Conservation (phyloP, 2,329 filamentous ascomycete species). For the Phyllosticta citribraziliensis region DNA sequence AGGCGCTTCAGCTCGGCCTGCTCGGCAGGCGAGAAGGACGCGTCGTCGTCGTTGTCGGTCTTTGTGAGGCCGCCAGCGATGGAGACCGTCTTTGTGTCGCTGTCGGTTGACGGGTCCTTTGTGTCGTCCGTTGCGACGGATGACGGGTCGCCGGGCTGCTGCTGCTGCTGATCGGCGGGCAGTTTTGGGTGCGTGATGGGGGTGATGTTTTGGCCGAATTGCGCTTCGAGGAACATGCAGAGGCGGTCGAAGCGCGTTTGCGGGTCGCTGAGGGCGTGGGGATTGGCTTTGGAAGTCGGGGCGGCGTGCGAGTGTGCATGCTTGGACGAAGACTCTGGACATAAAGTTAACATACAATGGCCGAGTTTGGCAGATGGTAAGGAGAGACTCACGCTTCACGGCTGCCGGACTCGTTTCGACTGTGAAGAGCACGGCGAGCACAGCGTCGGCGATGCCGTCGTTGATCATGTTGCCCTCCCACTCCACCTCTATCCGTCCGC, state of each 20-base stretch:
- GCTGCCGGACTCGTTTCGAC: slow-evolving; percentile 92
- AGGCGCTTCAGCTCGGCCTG: slow-evolving; percentile 61
- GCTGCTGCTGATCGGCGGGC: slow-evolving; percentile 15
- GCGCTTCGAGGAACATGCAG: slow-evolving; percentile 92
- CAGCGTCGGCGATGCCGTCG: slow-evolving; percentile 93
- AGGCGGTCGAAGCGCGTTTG: slow-evolving; percentile 74
- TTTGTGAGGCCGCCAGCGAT: not conserved
- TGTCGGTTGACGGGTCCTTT: slow-evolving; percentile 9
- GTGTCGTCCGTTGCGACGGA: not conserved
- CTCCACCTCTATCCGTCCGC: slow-evolving; percentile 78
- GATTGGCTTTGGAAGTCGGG: slow-evolving; percentile 43
- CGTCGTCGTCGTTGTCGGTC: slow-evolving; percentile 14
- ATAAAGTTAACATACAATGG: slow-evolving; percentile 40
- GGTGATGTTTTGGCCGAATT: slow-evolving; percentile 77
- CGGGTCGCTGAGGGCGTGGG: slow-evolving; percentile 61
- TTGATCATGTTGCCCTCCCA: slow-evolving; percentile 99
- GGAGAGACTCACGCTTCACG: slow-evolving; percentile 63
- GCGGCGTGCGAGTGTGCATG: slow-evolving; percentile 34
- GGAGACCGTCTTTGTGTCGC: slow-evolving; percentile 20
- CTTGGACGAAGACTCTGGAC: slow-evolving; percentile 36
- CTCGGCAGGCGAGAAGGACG: slow-evolving; percentile 17
- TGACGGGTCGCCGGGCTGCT: not conserved
- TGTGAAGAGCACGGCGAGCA: slow-evolving; percentile 84
- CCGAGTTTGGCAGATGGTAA: not conserved
- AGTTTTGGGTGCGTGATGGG: slow-evolving; percentile 62